These are phyloP conservation scores for Phytophthora agathidicida DNA, from an alignment of 352 stramenopile genomes.

Conservation along the genomic window DNA sequence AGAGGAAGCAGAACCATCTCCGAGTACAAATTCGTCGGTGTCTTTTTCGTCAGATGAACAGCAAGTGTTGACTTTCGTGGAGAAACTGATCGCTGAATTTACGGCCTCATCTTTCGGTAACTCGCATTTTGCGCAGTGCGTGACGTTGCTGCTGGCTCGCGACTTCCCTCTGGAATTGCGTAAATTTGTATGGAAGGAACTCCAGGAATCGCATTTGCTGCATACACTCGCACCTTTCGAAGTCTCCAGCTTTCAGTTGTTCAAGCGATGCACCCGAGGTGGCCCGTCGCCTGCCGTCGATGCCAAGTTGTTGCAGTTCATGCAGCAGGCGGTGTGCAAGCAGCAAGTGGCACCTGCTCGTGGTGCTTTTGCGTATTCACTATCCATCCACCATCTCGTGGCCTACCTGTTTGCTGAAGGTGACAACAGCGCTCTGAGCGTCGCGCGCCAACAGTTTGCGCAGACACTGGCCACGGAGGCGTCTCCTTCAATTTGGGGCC, in stretches of 20 bases:
- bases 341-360: constrained; percentile 36
- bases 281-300: constrained; percentile 30
- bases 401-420: constrained; percentile 56
- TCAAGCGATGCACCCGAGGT: constrained; percentile 40
- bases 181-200: constrained; percentile 77
- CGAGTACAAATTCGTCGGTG: constrained; percentile 1
- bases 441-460: constrained; percentile 52
- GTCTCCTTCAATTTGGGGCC: constrained; percentile 45
- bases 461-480: constrained; percentile 45
- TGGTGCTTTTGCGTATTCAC: constrained; percentile 58
- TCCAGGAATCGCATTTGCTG: constrained; percentile 55
- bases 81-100: constrained; percentile 74
- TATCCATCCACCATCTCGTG: constrained; percentile 66
- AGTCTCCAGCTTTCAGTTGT: constrained; percentile 23
- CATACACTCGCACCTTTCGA: constrained; percentile 57
- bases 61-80: constrained; percentile 68
- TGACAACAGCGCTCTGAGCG: constrained; percentile 37
- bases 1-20: neutral
- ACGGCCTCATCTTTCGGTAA: constrained; percentile 73
- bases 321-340: constrained; percentile 53
- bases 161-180: constrained; percentile 66
- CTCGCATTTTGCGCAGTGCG: constrained; percentile 61
- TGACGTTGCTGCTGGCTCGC: constrained; percentile 62
- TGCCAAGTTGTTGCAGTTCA: constrained; percentile 49
- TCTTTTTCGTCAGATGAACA: constrained; percentile 57